Conservation (phyloP, 257 asterid genomes). For the Solanum chilense region DNA sequence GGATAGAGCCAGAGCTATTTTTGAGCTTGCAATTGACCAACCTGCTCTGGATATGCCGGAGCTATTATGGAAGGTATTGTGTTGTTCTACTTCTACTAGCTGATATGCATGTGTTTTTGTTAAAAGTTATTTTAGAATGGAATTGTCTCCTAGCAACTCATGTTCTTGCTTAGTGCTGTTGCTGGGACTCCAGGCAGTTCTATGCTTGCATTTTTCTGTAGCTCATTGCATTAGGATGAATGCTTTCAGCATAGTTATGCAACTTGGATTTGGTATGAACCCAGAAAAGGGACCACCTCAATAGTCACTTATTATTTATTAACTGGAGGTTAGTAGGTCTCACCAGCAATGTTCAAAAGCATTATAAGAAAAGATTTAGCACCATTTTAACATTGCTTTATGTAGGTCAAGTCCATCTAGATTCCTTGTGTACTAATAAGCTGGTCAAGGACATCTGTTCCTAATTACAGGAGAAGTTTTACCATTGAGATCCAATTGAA, state of each 20-base stretch:
- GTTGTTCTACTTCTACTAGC: neutral
- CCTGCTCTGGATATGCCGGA: conserved; percentile 98
- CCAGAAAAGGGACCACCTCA: neutral
- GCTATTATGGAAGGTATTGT: conserved; percentile 78
- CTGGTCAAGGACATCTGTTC: neutral
- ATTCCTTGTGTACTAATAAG: neutral
- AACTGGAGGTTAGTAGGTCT: neutral
- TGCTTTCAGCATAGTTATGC: neutral
- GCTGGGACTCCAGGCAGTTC: neutral
- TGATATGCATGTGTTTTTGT: neutral
- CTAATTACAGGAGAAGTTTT: neutral
- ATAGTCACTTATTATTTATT: neutral
- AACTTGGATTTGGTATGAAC: neutral
- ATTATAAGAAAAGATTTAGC: neutral
- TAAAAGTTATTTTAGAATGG: neutral
- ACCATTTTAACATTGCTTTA: neutral
- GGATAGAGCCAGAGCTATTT: conserved; percentile 85
- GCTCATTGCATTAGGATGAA: neutral
- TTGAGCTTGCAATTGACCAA: conserved; percentile 94
- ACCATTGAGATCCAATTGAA: neutral
- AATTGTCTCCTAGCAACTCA: neutral
- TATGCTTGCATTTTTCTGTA: neutral
- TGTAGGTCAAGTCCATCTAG: neutral
- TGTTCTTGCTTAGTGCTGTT: neutral
- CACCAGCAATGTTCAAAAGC: neutral